A percentile compares a stretch with the other conserved stretches of the same genome.
Conservation (phyloP, 2,329 filamentous ascomycete genomes). For the Cordyceps javanica region DNA sequence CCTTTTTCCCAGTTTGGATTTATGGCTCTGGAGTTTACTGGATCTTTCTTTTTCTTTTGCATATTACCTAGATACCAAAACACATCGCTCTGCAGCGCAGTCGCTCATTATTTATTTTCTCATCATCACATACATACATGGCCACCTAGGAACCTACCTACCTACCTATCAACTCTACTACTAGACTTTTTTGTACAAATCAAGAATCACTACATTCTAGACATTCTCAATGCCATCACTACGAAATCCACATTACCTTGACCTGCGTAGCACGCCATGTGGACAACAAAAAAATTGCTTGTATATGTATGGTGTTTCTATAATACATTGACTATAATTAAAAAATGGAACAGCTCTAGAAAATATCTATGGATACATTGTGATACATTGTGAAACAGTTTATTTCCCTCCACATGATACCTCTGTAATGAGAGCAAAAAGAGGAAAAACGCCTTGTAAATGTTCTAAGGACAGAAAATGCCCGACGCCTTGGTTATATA, state of each 20-base stretch:
- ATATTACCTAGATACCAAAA: constrained; percentile 3
- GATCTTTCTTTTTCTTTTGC: not conserved
- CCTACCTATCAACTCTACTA: too few relatives aligned
- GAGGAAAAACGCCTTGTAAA: not conserved
- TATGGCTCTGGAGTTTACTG: not conserved
- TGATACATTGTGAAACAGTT: too few relatives aligned
- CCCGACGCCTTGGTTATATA: too few relatives aligned
- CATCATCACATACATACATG: not conserved
- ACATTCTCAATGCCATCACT: too few relatives aligned
- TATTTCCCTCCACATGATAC: not conserved
- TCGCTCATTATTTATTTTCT: not conserved
- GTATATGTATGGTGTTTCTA: not conserved
- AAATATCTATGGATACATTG: not conserved
- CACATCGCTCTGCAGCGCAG: not conserved
- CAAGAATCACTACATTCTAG: too few relatives aligned
- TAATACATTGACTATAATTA: not conserved
- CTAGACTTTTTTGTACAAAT: too few relatives aligned
- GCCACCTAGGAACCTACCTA: too few relatives aligned
- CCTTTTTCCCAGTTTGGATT: not conserved
- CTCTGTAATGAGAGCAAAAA: not conserved
- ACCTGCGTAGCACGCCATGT: too few relatives aligned
- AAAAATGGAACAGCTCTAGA: not conserved
- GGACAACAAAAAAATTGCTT: too few relatives aligned
- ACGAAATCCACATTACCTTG: too few relatives aligned
- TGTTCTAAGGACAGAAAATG: not conserved